Evolutionary conservation across 768 basidiomycete species (phyloP), one percentile per base, ranked within the genome.

Genomic region (Galerina sulciceps): DNA sequence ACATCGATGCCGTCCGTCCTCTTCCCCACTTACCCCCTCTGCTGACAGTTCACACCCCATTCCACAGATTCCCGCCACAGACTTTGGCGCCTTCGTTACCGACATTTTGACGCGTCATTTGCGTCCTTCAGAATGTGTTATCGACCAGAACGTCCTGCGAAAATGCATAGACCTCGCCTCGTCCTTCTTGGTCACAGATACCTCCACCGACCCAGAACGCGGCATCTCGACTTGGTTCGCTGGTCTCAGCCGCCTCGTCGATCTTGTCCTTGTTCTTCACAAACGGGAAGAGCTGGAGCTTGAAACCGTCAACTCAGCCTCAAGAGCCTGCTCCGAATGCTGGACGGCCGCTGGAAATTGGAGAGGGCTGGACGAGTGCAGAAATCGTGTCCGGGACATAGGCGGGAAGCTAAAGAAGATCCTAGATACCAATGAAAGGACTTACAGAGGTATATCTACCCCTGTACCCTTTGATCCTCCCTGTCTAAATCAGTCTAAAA

Each of bases 121-220:
- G 38, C 61, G 63, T 31, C 10, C 55, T 43, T 52, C 47, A 14
- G 62, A 56, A 20, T 53, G 67, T 4, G 34, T 80, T 2, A 80
- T 92, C 31, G 85, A 90, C 71, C 91, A 93, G 73, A 65, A 66
- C 13, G 66, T 81, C 37, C 76, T 93, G 41, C 83, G 88, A 55
- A 83, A 83, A 37, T 89, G 85, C 67, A 75, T 93, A 46, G 80
- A 80, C 14, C 84, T 92, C 38, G 82, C 91, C 13, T 87, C 91
- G 1, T 90, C 91, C n/a, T 91, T 88, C 67, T 83, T 93, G 44
- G 70, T 94, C 58, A 86, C 90, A 11, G 91, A 94, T 72, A 80
- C 82, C 0, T 86, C 85, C 56, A 91, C 79, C 62, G 85, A 86
- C 66, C 77, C 84, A 0, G 80, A 81, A 36, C 68, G 67, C 0